Evolutionary conservation across 495 filamentous ascomycete species (phyloP), one percentile per base, ranked within the genome.

Genomic region (Daldinia grandis): DNA sequence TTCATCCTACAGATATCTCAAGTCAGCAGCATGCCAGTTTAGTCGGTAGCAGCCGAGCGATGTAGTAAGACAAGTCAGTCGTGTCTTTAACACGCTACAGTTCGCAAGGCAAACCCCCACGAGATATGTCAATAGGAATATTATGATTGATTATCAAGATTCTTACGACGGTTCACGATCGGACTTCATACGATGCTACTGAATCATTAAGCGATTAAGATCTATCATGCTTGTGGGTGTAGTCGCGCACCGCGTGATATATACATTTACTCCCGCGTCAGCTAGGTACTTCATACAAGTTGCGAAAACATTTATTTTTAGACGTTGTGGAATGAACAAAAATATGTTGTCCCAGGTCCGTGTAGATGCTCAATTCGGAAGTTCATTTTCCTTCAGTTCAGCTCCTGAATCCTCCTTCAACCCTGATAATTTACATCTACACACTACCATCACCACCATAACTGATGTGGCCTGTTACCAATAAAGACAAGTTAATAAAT

Each of bases 351-450:
- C 35, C 24, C 30, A 49, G 24, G 17, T 19, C 19, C 15, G 38
- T 28, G 25, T 21, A 31, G 0, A n/a, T 24, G 21, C 63, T 35
- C 2, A 40, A 47, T 51, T 40, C 33, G 42, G 42, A 66, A 66
- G 63, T 40, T 66, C 55, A 9, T 53, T 42, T 2, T 5, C 37
- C n/a, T 25, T 28, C 21, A 21, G 2, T n/a, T 33, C 37, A 31
- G 58, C 25, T 35, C 42, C 15, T 28, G 19, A 40, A 30, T 53
- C 14, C 42, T 66, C 63, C 63, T 53, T 42, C 63, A 25, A 42
- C 33, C 42, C 54, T 53, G 40, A 31, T n/a, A 53, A 42, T 66
- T 38, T 47, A 47, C 44, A 53, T 31, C 24, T 44, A 51, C 31
- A 24, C 21, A 58, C 17, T 14, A 25, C 4, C 2, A 3, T 12